Percentiles rank a stretch among this genome's conserved stretches.
Conservation (phyloP, 306 rosid genomes). For the Glycine latifolia region DNA sequence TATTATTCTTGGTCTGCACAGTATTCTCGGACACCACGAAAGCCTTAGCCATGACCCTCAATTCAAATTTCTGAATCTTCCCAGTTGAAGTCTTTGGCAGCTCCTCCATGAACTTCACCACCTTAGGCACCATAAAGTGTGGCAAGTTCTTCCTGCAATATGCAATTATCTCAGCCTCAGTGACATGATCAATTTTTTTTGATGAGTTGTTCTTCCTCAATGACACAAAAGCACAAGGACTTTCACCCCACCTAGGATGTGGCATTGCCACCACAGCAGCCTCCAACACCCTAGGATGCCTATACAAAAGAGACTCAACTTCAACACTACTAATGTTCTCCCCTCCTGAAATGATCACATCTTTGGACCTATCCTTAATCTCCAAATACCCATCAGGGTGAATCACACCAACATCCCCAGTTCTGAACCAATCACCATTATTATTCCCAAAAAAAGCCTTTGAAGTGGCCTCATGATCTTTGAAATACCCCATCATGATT, state of each 20-base stretch:
- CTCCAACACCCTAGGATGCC: conserved; percentile 73
- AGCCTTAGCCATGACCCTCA: conserved; percentile 50
- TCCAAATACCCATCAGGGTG: conserved; percentile 89
- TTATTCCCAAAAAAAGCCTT: conserved; percentile 53
- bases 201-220: conserved; percentile 22
- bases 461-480: conserved; percentile 59
- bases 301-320: conserved; percentile 67
- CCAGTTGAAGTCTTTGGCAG: conserved; percentile 58
- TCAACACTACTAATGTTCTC: conserved; percentile 93
- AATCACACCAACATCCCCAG: conserved; percentile 86
- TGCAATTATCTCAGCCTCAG: conserved; percentile 46
- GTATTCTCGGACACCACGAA: background rate
- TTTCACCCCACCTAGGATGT: conserved; percentile 88
- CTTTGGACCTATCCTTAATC: conserved; percentile 87
- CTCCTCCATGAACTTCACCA: conserved; percentile 55
- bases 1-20: background rate
- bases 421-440: conserved; percentile 72
- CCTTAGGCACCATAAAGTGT: conserved; percentile 59
- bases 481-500: conserved; percentile 86
- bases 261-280: conserved; percentile 98
- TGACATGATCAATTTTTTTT: background rate
- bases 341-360: conserved; percentile 92
- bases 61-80: conserved; percentile 54
- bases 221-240: conserved; percentile 83
- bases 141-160: conserved; percentile 56